Conservation (phyloP, 169 alveolate genomes). For the Plasmodium adleri region DNA sequence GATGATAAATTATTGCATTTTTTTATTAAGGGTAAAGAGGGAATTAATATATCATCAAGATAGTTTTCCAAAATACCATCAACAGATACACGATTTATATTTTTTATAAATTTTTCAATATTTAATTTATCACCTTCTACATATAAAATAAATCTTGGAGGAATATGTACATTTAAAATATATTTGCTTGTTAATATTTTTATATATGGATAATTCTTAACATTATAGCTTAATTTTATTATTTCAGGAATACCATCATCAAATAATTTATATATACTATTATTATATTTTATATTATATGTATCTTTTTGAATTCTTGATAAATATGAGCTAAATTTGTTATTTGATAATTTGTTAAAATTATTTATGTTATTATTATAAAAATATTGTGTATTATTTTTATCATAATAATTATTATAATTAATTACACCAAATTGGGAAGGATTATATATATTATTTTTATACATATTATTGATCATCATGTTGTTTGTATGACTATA, state of each 20-base stretch:
- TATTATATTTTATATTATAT: conserved; percentile 30
- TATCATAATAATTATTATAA: neutral
- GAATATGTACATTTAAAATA: conserved; percentile 85
- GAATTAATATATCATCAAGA: conserved; percentile 81
- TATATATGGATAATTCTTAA: conserved; percentile 82
- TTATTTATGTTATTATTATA: conserved; percentile 5
- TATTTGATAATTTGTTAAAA: conserved; percentile 8
- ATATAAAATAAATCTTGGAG: conserved; percentile 87
- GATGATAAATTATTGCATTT: conserved; percentile 15
- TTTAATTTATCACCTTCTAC: conserved; percentile 86
- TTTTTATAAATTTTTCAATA: conserved; percentile 66
- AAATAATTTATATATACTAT: conserved; percentile 39
- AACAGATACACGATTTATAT: conserved; percentile 78
- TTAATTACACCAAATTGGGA: conserved; percentile 19
- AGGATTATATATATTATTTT: conserved; percentile 44
- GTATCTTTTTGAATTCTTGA: conserved; percentile 6
- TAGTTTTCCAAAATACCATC: conserved; percentile 83
- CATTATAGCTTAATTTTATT: conserved; percentile 79
- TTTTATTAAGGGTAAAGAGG: conserved; percentile 79
- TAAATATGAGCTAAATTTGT: conserved; percentile 1
- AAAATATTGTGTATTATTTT: conserved; percentile 3
- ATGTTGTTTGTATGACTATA: neutral
- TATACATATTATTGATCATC: conserved; percentile 44
- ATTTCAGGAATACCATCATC: conserved; percentile 86
- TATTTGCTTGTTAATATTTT: conserved; percentile 82